phyloP scores from a whole-genome alignment of 331 rosid genomes.

The Quercus tomentella region DNA sequence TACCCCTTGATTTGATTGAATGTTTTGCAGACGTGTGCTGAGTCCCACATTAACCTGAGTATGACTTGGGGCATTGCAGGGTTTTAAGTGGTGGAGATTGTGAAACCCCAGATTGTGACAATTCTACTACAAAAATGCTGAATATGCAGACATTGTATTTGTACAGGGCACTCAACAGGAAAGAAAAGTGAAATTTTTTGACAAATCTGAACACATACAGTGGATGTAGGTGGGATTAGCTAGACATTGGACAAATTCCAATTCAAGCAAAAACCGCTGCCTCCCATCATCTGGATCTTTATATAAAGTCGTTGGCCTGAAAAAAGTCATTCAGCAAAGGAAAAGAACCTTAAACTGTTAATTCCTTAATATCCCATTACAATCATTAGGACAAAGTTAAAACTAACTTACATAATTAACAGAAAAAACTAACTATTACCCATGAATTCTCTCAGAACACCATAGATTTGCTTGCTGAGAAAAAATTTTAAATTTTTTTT shows the following conservation, averaged over 20 bases:
- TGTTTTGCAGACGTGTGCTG: neutral
- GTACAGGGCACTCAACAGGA: neutral
- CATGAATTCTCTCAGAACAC: neutral
- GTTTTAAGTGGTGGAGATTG: too few species aligned
- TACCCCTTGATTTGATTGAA: too few species aligned
- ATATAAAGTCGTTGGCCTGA: neutral
- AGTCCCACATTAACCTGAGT: too few species aligned
- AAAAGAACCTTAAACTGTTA: neutral
- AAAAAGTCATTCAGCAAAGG: neutral
- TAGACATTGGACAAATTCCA: constrained; percentile 1
- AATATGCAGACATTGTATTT: neutral
- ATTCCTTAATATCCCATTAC: neutral
- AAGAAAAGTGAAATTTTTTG: neutral
- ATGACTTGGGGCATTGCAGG: too few species aligned
- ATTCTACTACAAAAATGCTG: neutral
- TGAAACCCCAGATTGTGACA: constrained; percentile 48
- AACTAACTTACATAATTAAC: neutral
- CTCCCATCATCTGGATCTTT: constrained; percentile 2
- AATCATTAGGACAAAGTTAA: neutral
- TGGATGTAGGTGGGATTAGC: constrained; percentile 5
- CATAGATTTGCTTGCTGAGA: neutral
- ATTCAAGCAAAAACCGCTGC: constrained; percentile 3
- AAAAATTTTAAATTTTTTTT: neutral
- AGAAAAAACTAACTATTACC: neutral
- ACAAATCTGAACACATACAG: neutral